These are phyloP conservation scores for Candida glucosophila DNA, from an alignment of 1,139 yeast species.

Conservation along the genomic window DNA sequence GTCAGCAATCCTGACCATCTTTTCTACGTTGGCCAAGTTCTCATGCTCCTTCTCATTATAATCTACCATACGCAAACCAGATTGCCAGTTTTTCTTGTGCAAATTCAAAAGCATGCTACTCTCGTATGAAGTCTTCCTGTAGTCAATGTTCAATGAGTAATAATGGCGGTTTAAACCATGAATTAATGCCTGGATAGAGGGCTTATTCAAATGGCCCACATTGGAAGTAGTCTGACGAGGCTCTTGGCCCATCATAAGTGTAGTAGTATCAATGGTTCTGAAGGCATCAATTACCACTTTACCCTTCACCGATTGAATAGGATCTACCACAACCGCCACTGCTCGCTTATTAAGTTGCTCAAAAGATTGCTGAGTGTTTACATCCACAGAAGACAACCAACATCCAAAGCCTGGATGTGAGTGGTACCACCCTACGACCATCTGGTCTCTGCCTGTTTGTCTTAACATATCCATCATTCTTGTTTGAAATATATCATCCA, in stretches of 20 bases:
- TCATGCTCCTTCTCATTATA: slow-evolving; percentile 72
- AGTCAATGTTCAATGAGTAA: slow-evolving; percentile 90
- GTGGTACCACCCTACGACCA: slow-evolving; percentile 99
- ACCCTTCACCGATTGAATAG: slow-evolving; percentile 96
- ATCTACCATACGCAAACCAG: slow-evolving; percentile 75
- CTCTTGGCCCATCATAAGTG: slow-evolving; percentile 92
- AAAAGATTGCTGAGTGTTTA: slow-evolving; percentile 93
- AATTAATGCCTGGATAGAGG: slow-evolving; percentile 94
- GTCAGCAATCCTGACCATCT: slow-evolving; percentile 85
- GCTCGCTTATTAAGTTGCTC: slow-evolving; percentile 93
- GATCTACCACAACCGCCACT: slow-evolving; percentile 96
- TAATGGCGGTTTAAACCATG: slow-evolving; percentile 97
- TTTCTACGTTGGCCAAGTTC: slow-evolving; percentile 64
- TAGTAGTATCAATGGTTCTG: slow-evolving; percentile 81
- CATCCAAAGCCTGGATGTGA: slow-evolving; percentile 99
- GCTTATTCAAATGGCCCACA: slow-evolving; percentile 90
- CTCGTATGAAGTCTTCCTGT: slow-evolving; percentile 86
- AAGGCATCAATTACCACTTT: slow-evolving; percentile 98
- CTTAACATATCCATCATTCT: slow-evolving; percentile 99
- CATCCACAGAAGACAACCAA: slow-evolving; percentile 96
- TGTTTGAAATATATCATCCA: slow-evolving; percentile 97
- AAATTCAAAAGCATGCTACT: slow-evolving; percentile 89
- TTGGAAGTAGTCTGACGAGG: slow-evolving; percentile 97
- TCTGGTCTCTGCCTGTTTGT: slow-evolving; percentile 97
- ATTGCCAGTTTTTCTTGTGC: slow-evolving; percentile 95